Evolutionary conservation across 2,329 filamentous ascomycete species (phyloP), one percentile per base, ranked within the genome.

Genomic region (Aspergillus vadensis): DNA sequence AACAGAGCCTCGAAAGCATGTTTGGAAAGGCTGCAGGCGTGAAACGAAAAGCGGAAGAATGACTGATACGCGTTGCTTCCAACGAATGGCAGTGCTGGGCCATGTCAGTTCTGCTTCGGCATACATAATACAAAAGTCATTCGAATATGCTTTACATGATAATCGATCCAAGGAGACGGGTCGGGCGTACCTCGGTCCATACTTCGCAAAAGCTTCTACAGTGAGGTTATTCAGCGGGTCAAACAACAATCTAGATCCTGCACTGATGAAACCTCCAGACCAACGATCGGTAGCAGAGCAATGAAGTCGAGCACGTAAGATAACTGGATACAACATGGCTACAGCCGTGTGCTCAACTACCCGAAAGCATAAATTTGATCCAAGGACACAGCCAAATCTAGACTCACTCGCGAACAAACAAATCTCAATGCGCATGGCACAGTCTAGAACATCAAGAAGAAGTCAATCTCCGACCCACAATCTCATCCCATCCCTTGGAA

Each of bases 1-100:
- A 75, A 61, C 65, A 68, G 50, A 73, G 67, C 27, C 55, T 75
- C 14, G 74, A 75, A 59, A 55, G 59, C 9, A 63, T 75, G 58
- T 74, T 75, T 61, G 55, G 58, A 8, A 67, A 69, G n/a, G 59
- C 56, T 14, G 58, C 54, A 39, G 54, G 50, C 23, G 53, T 38
- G n/a, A 70, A 69, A 60, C 65, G 65, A 54, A 71, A 70, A 27
- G 51, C 50, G 21, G 39, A 39, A 63, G 3, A 19, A 27, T 38
- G 50, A 5, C 12, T n/a, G 25, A 39, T 21, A 9, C 3, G 17
- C 4, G 14, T 23, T 7, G 17, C 21, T 41, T 23, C 4, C 14
- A 23, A 6, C 7, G 6, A 15, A 12, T 25, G 23, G 15, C 12
- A 21, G 30, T 52, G 32, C 30, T 53, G 12, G 50, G 4, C 25